Evolutionary conservation across 2,329 filamentous ascomycete genomes (phyloP).

Genomic region (Aspergillus fumigatiaffinis): DNA sequence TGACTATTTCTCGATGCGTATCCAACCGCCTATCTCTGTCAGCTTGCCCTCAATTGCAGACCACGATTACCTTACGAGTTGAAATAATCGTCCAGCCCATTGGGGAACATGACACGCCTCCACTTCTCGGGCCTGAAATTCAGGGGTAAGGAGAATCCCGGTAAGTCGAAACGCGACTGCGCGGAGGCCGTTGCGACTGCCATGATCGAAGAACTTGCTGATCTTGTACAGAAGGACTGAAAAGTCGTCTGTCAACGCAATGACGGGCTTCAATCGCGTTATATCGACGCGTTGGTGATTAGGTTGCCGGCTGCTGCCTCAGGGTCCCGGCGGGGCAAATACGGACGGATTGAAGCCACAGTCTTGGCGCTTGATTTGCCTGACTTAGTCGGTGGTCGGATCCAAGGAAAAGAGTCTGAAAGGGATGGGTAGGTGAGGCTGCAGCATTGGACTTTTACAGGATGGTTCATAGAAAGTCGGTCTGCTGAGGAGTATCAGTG

Average conservation of each 20-base stretch:
- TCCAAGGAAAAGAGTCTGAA: too few species aligned
- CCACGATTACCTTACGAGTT: neutral
- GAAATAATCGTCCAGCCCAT: neutral
- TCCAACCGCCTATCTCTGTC: neutral
- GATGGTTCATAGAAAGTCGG: too few species aligned
- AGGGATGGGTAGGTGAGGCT: too few species aligned
- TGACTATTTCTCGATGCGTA: constrained; percentile 9
- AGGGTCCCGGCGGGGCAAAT: too few species aligned
- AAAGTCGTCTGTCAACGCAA: too few species aligned
- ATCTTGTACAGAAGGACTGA: too few species aligned
- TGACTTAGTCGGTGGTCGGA: constrained; percentile 9
- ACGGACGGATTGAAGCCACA: too few species aligned
- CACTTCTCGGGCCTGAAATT: neutral
- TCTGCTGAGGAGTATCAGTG: too few species aligned
- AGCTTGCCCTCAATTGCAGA: neutral
- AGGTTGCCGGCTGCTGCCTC: too few species aligned
- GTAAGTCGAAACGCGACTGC: neutral
- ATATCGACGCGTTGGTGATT: neutral
- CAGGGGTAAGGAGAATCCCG: neutral
- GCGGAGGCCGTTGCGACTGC: neutral
- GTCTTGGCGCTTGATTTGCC: constrained; percentile 6
- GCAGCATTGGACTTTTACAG: too few species aligned
- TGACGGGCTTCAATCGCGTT: neutral
- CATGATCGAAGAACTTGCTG: too few species aligned
- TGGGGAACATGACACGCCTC: neutral